Base-by-base conservation (phyloP, 768 basidiomycete species). In the Naganishia onofrii region DNA sequence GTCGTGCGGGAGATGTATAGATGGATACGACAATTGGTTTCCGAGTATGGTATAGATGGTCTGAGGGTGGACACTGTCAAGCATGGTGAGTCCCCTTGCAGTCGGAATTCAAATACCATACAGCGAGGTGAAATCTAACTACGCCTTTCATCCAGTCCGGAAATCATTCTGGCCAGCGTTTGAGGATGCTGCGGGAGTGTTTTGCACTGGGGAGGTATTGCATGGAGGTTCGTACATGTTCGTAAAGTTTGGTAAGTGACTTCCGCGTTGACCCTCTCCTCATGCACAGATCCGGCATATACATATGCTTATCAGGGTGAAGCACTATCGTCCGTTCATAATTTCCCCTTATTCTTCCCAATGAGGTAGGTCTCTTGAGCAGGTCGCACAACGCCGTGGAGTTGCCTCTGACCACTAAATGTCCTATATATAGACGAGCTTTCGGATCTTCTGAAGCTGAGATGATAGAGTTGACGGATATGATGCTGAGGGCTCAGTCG, bases 181-280 rank as follows among this genome's bases (percentile, higher is more conserved):
- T 76, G 88, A 87, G 74, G 82, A 79, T 53, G 87, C 86, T 23
- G 89, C 90, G 0, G 90, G 88, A 19, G 89, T 92, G 15, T 92
- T 89, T 81, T 92, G 90, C 76, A 89, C 92, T 63, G 92, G 92
- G 44, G 91, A 93, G 81, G 89, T 93, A 34, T 70, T 79, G 23
- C 73, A 78, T 38, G 76, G 77, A 44, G 73, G 74, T 75, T 56
- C 73, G 44, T 38, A 29, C 23, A 56, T n/a, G 15, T 12, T 21
- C 36, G 12, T 2, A 19, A n/a, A 34, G n/a, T 23, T 12, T 58
- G 26, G 2, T 46, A 3, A 42, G 7, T 13, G 4, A 42, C 38
- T 15, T 29, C 29, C 10, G 23, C 28, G 26, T 4, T 34, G 9
- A 12, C 32, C 5, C 29, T 23, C 21, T 29, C 21, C 9, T 31